phyloP scores from a whole-genome alignment of 306 rosid genomes.

The Parietaria judaica region DNA sequence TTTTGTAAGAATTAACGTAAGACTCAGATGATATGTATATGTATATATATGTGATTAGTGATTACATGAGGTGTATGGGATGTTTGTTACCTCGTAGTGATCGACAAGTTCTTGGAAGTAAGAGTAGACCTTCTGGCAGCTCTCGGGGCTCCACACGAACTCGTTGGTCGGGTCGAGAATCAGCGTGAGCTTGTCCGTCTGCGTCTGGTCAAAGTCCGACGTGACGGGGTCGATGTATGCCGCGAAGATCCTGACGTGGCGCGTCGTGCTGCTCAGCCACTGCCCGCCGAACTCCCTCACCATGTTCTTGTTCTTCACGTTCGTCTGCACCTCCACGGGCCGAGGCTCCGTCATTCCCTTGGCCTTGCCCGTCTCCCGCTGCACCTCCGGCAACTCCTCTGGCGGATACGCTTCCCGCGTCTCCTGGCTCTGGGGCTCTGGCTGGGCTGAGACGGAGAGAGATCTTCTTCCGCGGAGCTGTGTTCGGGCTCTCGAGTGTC shows the following conservation, averaged over 20 bases:
- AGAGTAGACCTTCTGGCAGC: constrained; percentile 56
- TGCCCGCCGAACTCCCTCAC: constrained; percentile 86
- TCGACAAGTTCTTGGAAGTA: constrained; percentile 95
- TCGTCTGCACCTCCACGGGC: constrained; percentile 72
- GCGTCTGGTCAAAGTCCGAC: constrained; percentile 80
- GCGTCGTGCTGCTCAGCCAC: constrained; percentile 59
- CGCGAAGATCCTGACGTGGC: constrained; percentile 77
- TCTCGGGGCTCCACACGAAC: constrained; percentile 79
- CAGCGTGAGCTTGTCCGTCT: constrained; percentile 87
- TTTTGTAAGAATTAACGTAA: no score
- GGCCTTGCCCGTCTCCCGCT: constrained; percentile 23
- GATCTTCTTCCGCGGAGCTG: constrained; percentile 18
- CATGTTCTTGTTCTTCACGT: constrained; percentile 76
- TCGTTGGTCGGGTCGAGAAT: constrained; percentile 84
- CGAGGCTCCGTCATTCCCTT: constrained; percentile 44
- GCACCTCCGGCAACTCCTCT: constrained; percentile 21
- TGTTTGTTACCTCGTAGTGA: constrained; percentile 66
- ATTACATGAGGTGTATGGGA: background rate
- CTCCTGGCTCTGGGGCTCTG: constrained; percentile 39
- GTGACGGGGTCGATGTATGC: constrained; percentile 81
- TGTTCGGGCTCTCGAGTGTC: constrained; percentile 36
- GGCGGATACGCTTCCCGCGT: constrained; percentile 21
- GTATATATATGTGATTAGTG: background rate
- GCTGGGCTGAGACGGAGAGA: constrained; percentile 45
- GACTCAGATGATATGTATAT: no score